Percentiles rank a stretch among this genome's conserved stretches.
Conservation (phyloP, 2,329 filamentous ascomycete species). For the Verticillium klebahnii region DNA sequence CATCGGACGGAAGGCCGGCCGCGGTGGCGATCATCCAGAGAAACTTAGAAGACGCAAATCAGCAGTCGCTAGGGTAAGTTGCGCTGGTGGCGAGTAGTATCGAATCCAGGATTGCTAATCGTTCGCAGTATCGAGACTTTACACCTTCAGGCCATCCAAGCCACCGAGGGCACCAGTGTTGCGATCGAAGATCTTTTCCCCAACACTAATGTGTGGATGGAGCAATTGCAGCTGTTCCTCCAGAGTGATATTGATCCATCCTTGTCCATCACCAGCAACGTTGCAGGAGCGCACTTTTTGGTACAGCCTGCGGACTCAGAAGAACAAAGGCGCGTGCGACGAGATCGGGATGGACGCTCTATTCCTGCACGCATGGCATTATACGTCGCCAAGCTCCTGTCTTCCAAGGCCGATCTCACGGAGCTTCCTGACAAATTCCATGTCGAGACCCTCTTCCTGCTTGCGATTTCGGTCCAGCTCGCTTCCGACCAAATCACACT, state of each 20-base stretch:
- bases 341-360: slow-evolving; percentile 67
- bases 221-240: slow-evolving; percentile 54
- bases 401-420: slow-evolving; percentile 30
- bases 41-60: slow-evolving; percentile 45
- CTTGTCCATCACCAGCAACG: slow-evolving; percentile 66
- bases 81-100: background rate
- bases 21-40: slow-evolving; percentile 48
- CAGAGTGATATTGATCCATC: slow-evolving; percentile 51
- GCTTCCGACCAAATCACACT: slow-evolving; percentile 50
- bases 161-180: slow-evolving; percentile 29
- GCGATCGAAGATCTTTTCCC: slow-evolving; percentile 54
- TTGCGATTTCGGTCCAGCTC: slow-evolving; percentile 46
- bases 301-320: slow-evolving; percentile 30
- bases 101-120: slow-evolving; percentile 12
- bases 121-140: slow-evolving; percentile 44
- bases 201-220: slow-evolving; percentile 58
- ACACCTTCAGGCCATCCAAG: slow-evolving; percentile 39
- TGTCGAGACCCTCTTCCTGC: slow-evolving; percentile 46
- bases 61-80: slow-evolving; percentile 47
- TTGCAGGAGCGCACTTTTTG: slow-evolving; percentile 68
- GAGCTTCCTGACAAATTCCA: slow-evolving; percentile 35
- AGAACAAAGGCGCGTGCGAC: slow-evolving; percentile 27
- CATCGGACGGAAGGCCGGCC: slow-evolving; percentile 35
- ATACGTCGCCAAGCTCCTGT: slow-evolving; percentile 60
- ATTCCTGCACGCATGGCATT: slow-evolving; percentile 70